A percentile compares a stretch with the other conserved stretches of the same genome.
Evolutionary conservation across 257 asterid genomes (phyloP).

Genomic region (Haberlea rhodopensis): DNA sequence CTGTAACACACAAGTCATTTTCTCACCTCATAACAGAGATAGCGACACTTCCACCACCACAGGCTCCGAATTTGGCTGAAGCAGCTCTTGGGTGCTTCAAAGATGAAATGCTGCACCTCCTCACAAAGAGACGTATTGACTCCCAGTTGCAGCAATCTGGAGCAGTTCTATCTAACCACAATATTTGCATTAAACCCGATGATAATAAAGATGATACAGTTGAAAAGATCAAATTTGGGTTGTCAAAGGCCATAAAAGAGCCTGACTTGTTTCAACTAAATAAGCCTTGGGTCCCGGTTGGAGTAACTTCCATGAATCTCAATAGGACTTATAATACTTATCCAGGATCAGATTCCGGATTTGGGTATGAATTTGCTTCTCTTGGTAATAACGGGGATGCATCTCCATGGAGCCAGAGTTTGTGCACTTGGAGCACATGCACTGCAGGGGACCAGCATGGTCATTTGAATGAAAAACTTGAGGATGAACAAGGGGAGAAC

Average conservation of each 20-base stretch:
- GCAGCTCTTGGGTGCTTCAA: conserved; percentile 95
- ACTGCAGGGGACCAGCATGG: conserved; percentile 43
- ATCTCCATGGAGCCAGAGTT: conserved; percentile 61
- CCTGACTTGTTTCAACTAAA: conserved; percentile 23
- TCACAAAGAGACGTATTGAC: conserved; percentile 74
- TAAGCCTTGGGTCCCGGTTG: conserved; percentile 47
- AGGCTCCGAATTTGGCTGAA: conserved; percentile 86
- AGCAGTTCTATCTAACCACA: conserved; percentile 23
- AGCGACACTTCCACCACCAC: conserved; percentile 85
- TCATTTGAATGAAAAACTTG: conserved; percentile 39
- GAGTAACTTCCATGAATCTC: conserved; percentile 34
- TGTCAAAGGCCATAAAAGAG: conserved; percentile 59
- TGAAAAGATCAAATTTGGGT: conserved; percentile 52
- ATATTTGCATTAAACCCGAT: conserved; percentile 40
- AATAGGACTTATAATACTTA: conserved; percentile 35
- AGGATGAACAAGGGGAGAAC: conserved; percentile 41
- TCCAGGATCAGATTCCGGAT: conserved; percentile 44
- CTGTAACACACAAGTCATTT: conserved; percentile 93
- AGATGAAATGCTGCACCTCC: conserved; percentile 95
- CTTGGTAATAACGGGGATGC: conserved; percentile 45
- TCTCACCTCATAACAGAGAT: conserved; percentile 88
- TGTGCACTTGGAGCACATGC: conserved; percentile 57
- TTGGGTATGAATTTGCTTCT: conserved; percentile 45
- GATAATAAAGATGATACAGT: conserved; percentile 45
- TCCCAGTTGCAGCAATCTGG: conserved; percentile 59